These are phyloP conservation scores for Penicillium oxalicum DNA, from an alignment of 2,329 filamentous ascomycete species.

Conservation along the genomic window DNA sequence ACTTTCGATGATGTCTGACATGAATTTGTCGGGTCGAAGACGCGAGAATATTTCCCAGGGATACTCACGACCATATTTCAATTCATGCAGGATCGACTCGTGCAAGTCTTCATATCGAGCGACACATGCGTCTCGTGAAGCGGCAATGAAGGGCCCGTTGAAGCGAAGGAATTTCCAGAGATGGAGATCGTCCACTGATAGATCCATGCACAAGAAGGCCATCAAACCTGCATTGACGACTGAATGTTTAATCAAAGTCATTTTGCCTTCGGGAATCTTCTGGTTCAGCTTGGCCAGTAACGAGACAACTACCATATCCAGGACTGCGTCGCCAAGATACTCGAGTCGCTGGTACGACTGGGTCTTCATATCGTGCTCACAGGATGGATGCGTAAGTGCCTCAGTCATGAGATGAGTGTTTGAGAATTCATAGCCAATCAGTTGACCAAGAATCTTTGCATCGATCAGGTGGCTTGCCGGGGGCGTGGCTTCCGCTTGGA, in stretches of 20 bases:
- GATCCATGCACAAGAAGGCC: constrained; percentile 65
- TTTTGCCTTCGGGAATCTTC: constrained; percentile 50
- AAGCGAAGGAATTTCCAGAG: constrained; percentile 66
- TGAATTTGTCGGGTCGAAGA: constrained; percentile 66
- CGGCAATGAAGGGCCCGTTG: constrained; percentile 11
- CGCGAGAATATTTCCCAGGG: constrained; percentile 70
- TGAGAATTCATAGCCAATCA: constrained; percentile 63
- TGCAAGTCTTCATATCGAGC: constrained; percentile 47
- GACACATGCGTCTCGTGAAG: constrained; percentile 15
- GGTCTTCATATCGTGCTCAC: constrained; percentile 46
- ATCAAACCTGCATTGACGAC: constrained; percentile 77
- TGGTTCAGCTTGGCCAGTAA: constrained; percentile 29
- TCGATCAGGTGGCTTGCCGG: constrained; percentile 12
- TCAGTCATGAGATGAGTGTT: constrained; percentile 66
- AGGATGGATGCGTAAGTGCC: constrained; percentile 72
- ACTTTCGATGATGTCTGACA: constrained; percentile 77
- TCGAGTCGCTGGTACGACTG: constrained; percentile 69
- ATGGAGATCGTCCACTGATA: constrained; percentile 32
- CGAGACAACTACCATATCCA: constrained; percentile 68
- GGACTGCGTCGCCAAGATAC: constrained; percentile 78
- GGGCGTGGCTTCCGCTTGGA: neutral
- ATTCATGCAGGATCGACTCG: constrained; percentile 43
- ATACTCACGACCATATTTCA: constrained; percentile 52
- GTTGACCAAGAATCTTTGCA: constrained; percentile 10
- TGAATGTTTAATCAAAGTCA: constrained; percentile 71